Evolutionary conservation across 2,329 filamentous ascomycete species (phyloP).

Genomic region (Sporothrix variecibatus): DNA sequence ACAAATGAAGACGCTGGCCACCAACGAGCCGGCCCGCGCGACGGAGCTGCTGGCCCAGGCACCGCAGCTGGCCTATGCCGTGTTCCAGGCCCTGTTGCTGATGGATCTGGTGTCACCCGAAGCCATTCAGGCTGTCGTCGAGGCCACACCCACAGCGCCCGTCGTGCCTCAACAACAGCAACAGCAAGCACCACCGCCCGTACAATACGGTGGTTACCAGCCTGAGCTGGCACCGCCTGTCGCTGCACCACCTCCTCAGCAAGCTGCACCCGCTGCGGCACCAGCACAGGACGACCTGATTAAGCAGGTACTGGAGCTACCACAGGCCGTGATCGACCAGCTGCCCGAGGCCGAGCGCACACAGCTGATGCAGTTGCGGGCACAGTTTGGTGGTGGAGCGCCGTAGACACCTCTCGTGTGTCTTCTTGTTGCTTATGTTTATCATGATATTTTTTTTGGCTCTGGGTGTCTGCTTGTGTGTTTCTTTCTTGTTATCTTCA

Average conservation of each 20-base stretch:
- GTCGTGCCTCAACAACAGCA: background rate
- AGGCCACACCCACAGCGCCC: constrained; percentile 28
- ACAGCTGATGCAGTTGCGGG: constrained; percentile 75
- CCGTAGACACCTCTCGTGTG: constrained; percentile 3
- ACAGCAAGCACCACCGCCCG: background rate
- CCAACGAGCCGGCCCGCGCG: constrained; percentile 76
- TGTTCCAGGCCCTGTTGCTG: constrained; percentile 90
- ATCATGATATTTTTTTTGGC: background rate
- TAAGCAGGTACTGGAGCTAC: constrained; percentile 77
- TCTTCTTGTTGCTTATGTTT: background rate
- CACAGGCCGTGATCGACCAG: constrained; percentile 76
- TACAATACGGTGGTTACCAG: background rate
- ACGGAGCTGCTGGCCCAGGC: constrained; percentile 85
- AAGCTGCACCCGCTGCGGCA: constrained; percentile 38
- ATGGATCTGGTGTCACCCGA: constrained; percentile 90
- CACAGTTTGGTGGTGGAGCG: constrained; percentile 30
- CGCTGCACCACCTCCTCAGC: constrained; percentile 37
- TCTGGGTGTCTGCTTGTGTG: background rate
- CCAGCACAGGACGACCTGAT: constrained; percentile 69
- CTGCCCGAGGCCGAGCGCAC: constrained; percentile 73
- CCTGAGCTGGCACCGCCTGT: constrained; percentile 42
- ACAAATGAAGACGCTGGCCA: constrained; percentile 91
- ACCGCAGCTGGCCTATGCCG: constrained; percentile 89
- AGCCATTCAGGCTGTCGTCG: constrained; percentile 75
- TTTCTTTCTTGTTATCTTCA: background rate